Percentiles rank a stretch among this genome's conserved stretches.
Conservation (phyloP, 768 basidiomycete species). For the Tulasnella calospora region DNA sequence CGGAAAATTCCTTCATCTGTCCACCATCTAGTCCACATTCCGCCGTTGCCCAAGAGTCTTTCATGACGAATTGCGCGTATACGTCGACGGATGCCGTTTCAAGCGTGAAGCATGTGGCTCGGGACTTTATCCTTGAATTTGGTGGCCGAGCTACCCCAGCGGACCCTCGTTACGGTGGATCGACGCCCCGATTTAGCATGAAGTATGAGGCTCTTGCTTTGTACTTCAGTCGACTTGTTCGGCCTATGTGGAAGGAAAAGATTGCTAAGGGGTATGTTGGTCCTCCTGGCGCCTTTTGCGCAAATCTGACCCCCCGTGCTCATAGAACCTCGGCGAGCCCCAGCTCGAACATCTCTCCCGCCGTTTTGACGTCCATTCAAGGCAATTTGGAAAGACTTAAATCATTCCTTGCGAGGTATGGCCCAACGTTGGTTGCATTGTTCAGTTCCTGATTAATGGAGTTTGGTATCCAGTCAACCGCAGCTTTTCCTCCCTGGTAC, state of each 20-base stretch:
- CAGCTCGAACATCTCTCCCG: slow-evolving; percentile 60
- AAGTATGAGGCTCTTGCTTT: slow-evolving; percentile 83
- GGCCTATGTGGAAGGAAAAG: slow-evolving; percentile 83
- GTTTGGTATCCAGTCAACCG: slow-evolving; percentile 60
- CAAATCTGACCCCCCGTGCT: neutral
- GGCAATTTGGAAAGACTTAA: slow-evolving; percentile 73
- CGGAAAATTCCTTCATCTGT: slow-evolving; percentile 70
- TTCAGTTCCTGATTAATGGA: neutral
- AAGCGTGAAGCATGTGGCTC: slow-evolving; percentile 13
- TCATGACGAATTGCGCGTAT: slow-evolving; percentile 30
- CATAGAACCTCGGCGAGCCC: slow-evolving; percentile 35
- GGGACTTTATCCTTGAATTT: slow-evolving; percentile 22
- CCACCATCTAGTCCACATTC: slow-evolving; percentile 15
- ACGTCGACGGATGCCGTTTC: slow-evolving; percentile 44
- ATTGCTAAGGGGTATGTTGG: slow-evolving; percentile 60
- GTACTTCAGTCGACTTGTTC: slow-evolving; percentile 77
- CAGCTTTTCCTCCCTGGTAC: slow-evolving; percentile 74
- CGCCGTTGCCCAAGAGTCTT: slow-evolving; percentile 20
- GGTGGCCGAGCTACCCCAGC: slow-evolving; percentile 20
- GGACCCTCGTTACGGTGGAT: slow-evolving; percentile 19
- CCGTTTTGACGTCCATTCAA: slow-evolving; percentile 62
- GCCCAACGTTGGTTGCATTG: neutral
- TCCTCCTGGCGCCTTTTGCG: neutral
- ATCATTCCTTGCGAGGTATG: slow-evolving; percentile 45
- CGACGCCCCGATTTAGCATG: slow-evolving; percentile 66